Evolutionary conservation across 176 grass and related monocot genomes (phyloP).

Genomic region (Melocanna baccifera): DNA sequence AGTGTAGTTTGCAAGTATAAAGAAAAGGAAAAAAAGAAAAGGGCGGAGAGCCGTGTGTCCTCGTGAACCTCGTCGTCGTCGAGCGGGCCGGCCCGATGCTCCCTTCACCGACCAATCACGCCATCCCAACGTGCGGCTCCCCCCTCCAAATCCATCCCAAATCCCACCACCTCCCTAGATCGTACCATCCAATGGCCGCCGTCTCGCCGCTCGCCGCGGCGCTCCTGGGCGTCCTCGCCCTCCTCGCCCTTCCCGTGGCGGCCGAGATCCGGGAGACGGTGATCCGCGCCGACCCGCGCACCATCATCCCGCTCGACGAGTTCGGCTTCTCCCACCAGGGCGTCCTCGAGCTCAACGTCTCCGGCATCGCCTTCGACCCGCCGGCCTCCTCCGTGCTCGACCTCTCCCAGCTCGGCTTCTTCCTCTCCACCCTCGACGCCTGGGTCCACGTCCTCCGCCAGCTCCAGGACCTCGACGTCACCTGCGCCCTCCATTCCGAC

Average conservation of each 20-base stretch:
- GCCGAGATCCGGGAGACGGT: slow-evolving; percentile 79
- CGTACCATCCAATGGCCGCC: slow-evolving; percentile 31
- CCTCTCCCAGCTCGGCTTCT: slow-evolving; percentile 89
- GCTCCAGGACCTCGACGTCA: slow-evolving; percentile 81
- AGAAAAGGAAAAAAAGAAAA: too few relatives aligned
- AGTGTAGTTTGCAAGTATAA: too few relatives aligned
- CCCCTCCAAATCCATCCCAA: slow-evolving; percentile 24
- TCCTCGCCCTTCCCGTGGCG: slow-evolving; percentile 24
- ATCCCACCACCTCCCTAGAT: slow-evolving; percentile 22
- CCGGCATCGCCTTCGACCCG: slow-evolving; percentile 62
- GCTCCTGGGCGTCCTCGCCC: not conserved
- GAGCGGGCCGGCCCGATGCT: too few relatives aligned
- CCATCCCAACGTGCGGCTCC: slow-evolving; percentile 28
- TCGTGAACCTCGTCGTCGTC: too few relatives aligned
- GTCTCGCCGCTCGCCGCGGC: slow-evolving; percentile 24
- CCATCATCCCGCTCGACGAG: slow-evolving; percentile 92
- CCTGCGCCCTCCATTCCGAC: slow-evolving; percentile 85
- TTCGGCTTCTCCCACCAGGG: slow-evolving; percentile 84
- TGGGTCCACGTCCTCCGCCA: slow-evolving; percentile 91
- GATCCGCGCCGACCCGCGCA: slow-evolving; percentile 59
- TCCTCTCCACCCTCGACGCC: slow-evolving; percentile 89
- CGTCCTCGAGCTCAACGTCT: slow-evolving; percentile 84
- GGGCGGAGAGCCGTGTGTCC: not conserved
- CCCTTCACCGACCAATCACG: slow-evolving; percentile 49
- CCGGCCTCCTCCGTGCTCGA: slow-evolving; percentile 49